Base-by-base conservation (phyloP, 371 early-diverging fungal genomes). In the Mucor velutinosus region DNA sequence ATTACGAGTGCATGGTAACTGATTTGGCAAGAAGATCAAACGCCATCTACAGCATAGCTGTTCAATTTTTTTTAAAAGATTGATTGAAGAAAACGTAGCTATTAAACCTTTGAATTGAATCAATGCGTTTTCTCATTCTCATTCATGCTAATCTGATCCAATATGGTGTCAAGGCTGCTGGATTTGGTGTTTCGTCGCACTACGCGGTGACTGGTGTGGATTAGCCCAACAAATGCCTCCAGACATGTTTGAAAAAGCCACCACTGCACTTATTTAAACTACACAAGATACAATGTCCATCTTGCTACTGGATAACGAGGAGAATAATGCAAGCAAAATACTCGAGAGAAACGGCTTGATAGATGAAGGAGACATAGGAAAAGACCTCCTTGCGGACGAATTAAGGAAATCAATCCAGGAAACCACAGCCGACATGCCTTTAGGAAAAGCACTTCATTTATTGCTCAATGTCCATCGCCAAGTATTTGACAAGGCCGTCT, bases 401-500 rank as follows among this genome's bases (percentile, higher is more conserved):
- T 39, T 69, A 15, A 45, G 64, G 25, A 47, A 63, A n/a, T 12
- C 59, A 1, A 21, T 64, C 10, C 45, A 60, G 4, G 64, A 64
- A 25, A 30, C 60, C 0, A 51, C 37, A n/a, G 30, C 60, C 11
- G 53, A 66, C 41, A n/a, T 71, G 21, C 59, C 71, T 45, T 15
- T 71, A 8, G 64, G 63, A 21, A 71, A 71, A 55, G 63, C 71
- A 21, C 51, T 71, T 6, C 58, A 71, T 30, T 30, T 71, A 23
- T 59, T 71, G 30, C 33, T 66, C 7, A 37, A 71, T 29, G 59
- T 71, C 1, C 66, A 71, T 19, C 11, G 29, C 8, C 51, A 55
- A 21, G 67, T 71, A 2, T 66, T 71, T 43, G 64, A 71, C 37
- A 62, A 66, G 35, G 67, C 71, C 1, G 37, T 66, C 0, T 1